Base-by-base conservation (phyloP, 2,329 filamentous ascomycete genomes). In the Emmonsiellopsis sp. region DNA sequence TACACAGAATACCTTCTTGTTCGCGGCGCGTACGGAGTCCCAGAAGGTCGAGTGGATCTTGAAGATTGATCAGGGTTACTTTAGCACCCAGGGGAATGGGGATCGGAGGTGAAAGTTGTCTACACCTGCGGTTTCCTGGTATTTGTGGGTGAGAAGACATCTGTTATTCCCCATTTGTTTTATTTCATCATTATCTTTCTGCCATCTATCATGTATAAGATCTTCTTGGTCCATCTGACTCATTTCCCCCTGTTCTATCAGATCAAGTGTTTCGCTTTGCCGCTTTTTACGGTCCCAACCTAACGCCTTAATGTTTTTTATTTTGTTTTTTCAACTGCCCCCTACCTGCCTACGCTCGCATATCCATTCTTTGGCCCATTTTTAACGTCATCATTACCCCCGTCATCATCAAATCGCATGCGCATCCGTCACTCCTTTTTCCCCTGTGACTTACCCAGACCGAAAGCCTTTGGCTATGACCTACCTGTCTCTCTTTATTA, bases 21-120 rank as follows among this genome's bases (percentile, higher is more conserved):
- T 98, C 69, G 88, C 90, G 11, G 88, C 90, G 27, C 80, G 90
- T 55, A 92, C 84, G 62, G 92, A 96, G 73, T 80, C 85, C 48
- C 91, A 96, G 69, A 95, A 96, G 76, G 85, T 91, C 61, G 93
- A 97, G 68, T 98, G 93, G 93, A 95, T 98, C 61, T 81, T 94
- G 69, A 86, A 87, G 64, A 89, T 98, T 61, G 93, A 98, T 70
- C 87, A 95, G 75, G 88, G 85, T 60, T 84, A 80, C 67, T 82
- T 83, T 62, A 72, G 68, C 55, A 47, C 47, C 17, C 34, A 31
- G n/a, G 17, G 39, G 13, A 36, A 36, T 21, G 39, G 43, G 11
- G 21, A 14, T 11, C 14, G 49, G n/a, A 32, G 49, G 21, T 37
- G 49, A 36, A 50, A 3, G 21, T 27, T 27, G 21, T 27, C 21